Evolutionary conservation across 2,329 filamentous ascomycete species (phyloP).

Genomic region (Aureobasidium pullulans): DNA sequence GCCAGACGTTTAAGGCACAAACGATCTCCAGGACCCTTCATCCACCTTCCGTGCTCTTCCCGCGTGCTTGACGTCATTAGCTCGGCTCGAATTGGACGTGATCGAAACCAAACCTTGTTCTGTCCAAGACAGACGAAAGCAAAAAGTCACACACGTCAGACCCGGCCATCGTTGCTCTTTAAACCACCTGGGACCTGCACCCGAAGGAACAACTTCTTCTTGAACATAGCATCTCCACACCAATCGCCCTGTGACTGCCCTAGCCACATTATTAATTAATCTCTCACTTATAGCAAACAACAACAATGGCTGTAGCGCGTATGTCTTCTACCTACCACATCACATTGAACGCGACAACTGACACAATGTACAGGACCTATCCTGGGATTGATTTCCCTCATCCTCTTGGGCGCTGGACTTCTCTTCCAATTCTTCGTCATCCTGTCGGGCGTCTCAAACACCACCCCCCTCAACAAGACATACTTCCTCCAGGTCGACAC

Average conservation of each 20-base stretch:
- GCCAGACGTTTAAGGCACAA: neutral
- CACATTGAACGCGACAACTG: constrained; percentile 33
- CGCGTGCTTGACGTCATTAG: neutral
- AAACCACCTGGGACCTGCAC: constrained; percentile 7
- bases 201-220: neutral
- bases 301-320: constrained; percentile 17
- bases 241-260: neutral
- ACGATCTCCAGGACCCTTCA: neutral
- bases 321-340: neutral
- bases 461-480: constrained; percentile 59
- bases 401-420: constrained; percentile 55
- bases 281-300: neutral
- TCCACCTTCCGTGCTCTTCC: neutral
- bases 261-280: constrained; percentile 3
- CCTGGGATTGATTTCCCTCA: constrained; percentile 50
- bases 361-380: constrained; percentile 27
- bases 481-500: constrained; percentile 85
- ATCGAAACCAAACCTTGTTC: neutral
- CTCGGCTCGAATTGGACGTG: neutral
- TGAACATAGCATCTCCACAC: neutral
- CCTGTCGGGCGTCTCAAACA: constrained; percentile 49
- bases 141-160: neutral
- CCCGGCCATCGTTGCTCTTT: neutral
- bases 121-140: neutral
- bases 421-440: constrained; percentile 60